Evolutionary conservation across 176 grass and related monocot species (phyloP).

Genomic region (Saccharum officinarum): DNA sequence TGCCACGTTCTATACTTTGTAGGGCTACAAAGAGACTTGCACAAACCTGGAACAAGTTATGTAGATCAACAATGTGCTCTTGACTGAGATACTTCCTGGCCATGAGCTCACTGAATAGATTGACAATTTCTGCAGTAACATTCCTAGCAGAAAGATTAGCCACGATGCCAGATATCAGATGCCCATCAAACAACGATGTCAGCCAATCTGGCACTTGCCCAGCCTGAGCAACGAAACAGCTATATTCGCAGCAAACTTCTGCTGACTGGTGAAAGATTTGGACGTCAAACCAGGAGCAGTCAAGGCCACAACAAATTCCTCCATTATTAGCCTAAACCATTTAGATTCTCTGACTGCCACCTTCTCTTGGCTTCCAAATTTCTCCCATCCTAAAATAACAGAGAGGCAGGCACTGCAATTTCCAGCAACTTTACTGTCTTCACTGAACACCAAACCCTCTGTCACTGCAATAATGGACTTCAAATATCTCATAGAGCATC

Average conservation of each 20-base stretch:
- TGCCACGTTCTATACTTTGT: constrained; percentile 8
- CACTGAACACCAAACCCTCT: constrained; percentile 76
- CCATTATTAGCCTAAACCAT: constrained; percentile 86
- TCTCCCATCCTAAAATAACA: constrained; percentile 74
- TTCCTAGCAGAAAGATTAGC: constrained; percentile 79
- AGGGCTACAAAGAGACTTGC: constrained; percentile 8
- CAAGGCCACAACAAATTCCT: constrained; percentile 83
- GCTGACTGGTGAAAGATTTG: constrained; percentile 69
- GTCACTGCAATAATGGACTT: constrained; percentile 78
- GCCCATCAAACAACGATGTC: constrained; percentile 51
- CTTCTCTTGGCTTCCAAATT: constrained; percentile 60
- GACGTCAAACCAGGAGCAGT: constrained; percentile 81
- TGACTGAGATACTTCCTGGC: constrained; percentile 67
- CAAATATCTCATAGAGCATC: constrained; percentile 68
- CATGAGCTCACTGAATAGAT: constrained; percentile 76
- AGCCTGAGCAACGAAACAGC: constrained; percentile 73
- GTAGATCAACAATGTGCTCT: constrained; percentile 63
- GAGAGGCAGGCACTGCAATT: constrained; percentile 71
- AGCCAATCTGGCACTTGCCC: constrained; percentile 72
- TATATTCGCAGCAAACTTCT: constrained; percentile 66
- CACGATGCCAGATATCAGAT: constrained; percentile 62
- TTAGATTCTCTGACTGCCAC: constrained; percentile 54
- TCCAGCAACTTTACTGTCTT: constrained; percentile 65
- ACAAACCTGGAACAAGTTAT: constrained; percentile 84
- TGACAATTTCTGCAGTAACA: constrained; percentile 81